These are phyloP conservation scores for Iberis pinnata DNA, from an alignment of 345 rosid genomes.

Conservation along the genomic window DNA sequence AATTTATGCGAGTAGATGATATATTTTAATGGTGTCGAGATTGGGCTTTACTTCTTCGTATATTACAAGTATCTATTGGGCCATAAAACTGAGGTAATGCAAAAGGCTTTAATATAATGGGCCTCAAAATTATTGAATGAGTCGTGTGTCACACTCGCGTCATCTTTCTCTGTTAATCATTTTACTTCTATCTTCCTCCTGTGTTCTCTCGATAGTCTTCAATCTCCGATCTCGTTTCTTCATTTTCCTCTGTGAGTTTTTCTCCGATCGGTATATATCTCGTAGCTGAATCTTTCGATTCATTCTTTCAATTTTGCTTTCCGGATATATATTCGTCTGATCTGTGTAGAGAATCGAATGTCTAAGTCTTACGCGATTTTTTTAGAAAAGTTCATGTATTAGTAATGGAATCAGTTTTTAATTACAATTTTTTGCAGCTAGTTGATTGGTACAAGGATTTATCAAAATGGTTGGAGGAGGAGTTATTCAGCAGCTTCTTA, in stretches of 20 bases:
- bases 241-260: conserved; percentile 14
- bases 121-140: too few species aligned
- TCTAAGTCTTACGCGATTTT: too few species aligned
- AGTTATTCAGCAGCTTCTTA: conserved; percentile 68
- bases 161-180: conserved; percentile 17
- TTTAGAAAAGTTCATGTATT: too few species aligned
- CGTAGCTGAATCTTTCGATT: background rate
- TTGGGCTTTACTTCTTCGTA: too few species aligned
- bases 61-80: too few species aligned
- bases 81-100: too few species aligned
- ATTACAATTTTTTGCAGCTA: background rate
- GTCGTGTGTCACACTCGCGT: too few species aligned
- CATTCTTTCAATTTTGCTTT: background rate
- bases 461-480: conserved; percentile 82
- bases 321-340: background rate
- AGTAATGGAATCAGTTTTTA: too few species aligned
- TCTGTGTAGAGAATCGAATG: conserved; percentile 1
- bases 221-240: conserved; percentile 12
- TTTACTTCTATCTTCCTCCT: conserved; percentile 2
- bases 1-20: too few species aligned
- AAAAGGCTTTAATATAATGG: too few species aligned
- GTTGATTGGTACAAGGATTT: conserved; percentile 21
- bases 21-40: too few species aligned
- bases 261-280: background rate
- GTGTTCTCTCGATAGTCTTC: conserved; percentile 1